Base-by-base conservation (phyloP, 1,284 basidiomycete genomes). In the Ceratobasidium sp. region DNA sequence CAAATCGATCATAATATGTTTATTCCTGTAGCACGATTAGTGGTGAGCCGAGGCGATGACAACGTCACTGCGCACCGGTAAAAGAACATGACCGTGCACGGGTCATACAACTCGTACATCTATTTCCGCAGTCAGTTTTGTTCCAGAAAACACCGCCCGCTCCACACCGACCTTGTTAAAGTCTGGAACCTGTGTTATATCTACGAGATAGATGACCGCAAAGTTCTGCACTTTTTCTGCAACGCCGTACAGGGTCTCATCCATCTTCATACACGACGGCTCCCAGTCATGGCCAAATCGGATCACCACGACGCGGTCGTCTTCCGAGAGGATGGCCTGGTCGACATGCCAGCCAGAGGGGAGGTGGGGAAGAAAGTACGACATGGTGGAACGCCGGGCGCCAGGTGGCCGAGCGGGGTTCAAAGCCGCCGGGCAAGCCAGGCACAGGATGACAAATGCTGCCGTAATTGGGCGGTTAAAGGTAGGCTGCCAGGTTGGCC, bases 1-100 rank as follows among this genome's bases (percentile, higher is more conserved):
- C 78, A 98, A 85, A 89, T 98, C 97, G 81, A 99, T 98, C 97
- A 99, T 98, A 84, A 99, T 99, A 81, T 99, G 97, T 82, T 99
- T 98, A 84, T 98, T 98, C 51, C 96, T 95, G 80, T 22, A 62
- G 69, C 24, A 59, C 62, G 76, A 64, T 61, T 62, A 59, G 48
- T 54, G 61, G 29, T 1, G 19, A 27, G 77, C 48, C 78, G 29
- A 48, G 8, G 29, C 6, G 29, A 72, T 54, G 24, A 61, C 14
- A 29, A 41, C 14, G 54, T 29, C 22, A 16, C 27, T n/a, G 31
- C 89, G 74, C 78, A 95, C 93, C 95, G 89, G 84, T 97, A 97
- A 84, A 97, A 97, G 87, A 97, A 97, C 96, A 98, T 98, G 79
- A 97, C 92, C 0, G 96, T 98, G 81, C 94, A 97, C 1, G 92